A percentile compares a stretch with the other conserved stretches of the same genome.
These are phyloP conservation scores for Aureobasidium musti DNA, from an alignment of 2,329 filamentous ascomycete genomes.

Conservation along the genomic window DNA sequence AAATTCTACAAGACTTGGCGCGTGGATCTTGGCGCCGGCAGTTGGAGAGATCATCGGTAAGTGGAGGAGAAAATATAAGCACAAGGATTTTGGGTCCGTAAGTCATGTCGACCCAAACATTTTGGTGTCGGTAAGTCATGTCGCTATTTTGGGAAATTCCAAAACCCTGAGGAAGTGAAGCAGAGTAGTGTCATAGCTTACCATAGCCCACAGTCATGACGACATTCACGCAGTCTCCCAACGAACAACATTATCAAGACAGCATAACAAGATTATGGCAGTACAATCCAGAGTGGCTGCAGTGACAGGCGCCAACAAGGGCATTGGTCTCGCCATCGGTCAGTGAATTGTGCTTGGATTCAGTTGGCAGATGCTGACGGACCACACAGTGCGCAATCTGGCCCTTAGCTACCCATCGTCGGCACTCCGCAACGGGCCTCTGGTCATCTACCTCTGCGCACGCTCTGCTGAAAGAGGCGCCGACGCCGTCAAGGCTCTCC, in stretches of 20 bases:
- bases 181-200: too few relatives aligned
- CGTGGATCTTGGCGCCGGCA: too few relatives aligned
- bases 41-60: too few relatives aligned
- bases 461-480: constrained; percentile 53
- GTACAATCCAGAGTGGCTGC: constrained; percentile 48
- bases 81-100: too few relatives aligned
- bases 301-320: constrained; percentile 59
- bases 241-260: background rate
- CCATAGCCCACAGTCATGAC: too few relatives aligned
- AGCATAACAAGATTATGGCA: constrained; percentile 33
- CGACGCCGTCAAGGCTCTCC: constrained; percentile 49
- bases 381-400: constrained; percentile 52
- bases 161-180: too few relatives aligned
- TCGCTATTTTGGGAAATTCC: too few relatives aligned
- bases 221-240: too few relatives aligned
- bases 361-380: background rate
- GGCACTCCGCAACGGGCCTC: constrained; percentile 49
- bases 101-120: too few relatives aligned
- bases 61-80: too few relatives aligned
- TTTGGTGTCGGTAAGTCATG: too few relatives aligned
- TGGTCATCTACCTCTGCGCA: constrained; percentile 58
- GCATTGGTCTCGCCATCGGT: constrained; percentile 54
- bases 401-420: constrained; percentile 57
- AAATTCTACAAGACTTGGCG: too few relatives aligned
- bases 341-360: background rate